A percentile compares a stretch with the other conserved stretches of the same genome.
Evolutionary conservation across 116 monocot species (phyloP).

Genomic region (Papilionanthe hybrid): DNA sequence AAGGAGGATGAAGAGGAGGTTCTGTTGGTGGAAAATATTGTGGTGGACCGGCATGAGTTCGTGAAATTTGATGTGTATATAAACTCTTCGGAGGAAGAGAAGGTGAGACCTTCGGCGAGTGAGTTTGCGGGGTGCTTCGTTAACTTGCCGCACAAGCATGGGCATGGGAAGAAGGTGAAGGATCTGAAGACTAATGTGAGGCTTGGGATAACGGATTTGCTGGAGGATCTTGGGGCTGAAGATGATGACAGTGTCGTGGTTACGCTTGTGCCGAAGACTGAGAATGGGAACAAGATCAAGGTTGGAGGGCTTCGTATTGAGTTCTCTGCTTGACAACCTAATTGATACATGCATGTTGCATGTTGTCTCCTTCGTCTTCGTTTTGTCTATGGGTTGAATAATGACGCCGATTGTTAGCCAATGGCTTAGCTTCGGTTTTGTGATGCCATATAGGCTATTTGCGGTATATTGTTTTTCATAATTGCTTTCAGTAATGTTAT

Average conservation of each 20-base stretch:
- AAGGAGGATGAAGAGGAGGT: conserved; percentile 34
- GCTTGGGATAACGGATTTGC: conserved; percentile 21
- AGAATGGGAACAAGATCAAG: conserved; percentile 5
- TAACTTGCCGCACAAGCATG: conserved; percentile 17
- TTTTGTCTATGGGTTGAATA: too few species aligned
- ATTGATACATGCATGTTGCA: too few species aligned
- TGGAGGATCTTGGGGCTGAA: conserved; percentile 19
- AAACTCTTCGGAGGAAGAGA: conserved; percentile 13
- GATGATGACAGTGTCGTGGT: conserved; percentile 24
- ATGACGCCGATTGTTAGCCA: too few species aligned
- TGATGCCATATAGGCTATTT: too few species aligned
- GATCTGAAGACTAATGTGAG: conserved; percentile 9
- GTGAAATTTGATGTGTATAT: conserved; percentile 25
- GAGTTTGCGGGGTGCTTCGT: conserved; percentile 30
- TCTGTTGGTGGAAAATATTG: conserved; percentile 23
- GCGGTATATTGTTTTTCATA: too few species aligned
- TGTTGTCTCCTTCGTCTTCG: too few species aligned
- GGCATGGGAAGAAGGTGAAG: conserved; percentile 12
- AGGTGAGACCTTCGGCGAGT: background rate
- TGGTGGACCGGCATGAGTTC: background rate
- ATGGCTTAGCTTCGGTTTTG: too few species aligned
- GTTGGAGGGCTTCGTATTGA: conserved; percentile 25
- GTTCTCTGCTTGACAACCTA: conserved; percentile 7
- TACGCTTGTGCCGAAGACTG: conserved; percentile 16
- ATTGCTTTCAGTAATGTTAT: too few species aligned